Evolutionary conservation across 176 grass and related monocot genomes (phyloP).

Genomic region (Olyra latifolia): DNA sequence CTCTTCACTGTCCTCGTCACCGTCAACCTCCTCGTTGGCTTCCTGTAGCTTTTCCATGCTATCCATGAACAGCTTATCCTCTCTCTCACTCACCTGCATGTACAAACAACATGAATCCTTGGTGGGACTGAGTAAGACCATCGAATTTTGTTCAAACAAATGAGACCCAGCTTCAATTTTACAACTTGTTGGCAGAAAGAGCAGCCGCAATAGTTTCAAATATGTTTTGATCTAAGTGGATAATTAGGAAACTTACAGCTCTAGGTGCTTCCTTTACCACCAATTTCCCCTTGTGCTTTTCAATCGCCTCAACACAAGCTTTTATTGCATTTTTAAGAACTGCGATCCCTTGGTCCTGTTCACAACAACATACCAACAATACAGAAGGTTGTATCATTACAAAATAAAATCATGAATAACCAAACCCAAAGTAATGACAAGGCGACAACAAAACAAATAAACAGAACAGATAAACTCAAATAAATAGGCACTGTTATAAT

Average conservation of each 20-base stretch:
- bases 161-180: background rate
- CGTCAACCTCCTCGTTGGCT: conserved; percentile 61
- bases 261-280: conserved; percentile 66
- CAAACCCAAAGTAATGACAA: background rate
- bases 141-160: background rate
- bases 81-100: conserved; percentile 67
- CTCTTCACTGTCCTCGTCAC: conserved; percentile 58
- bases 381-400: background rate
- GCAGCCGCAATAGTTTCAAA: background rate
- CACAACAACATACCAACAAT: conserved; percentile 12
- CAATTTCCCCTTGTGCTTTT: conserved; percentile 68
- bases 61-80: conserved; percentile 54
- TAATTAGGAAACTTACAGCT: conserved; percentile 48
- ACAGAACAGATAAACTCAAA: background rate
- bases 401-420: conserved; percentile 1
- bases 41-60: conserved; percentile 53
- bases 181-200: background rate
- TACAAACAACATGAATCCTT: background rate
- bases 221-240: background rate
- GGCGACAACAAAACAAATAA: background rate
- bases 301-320: conserved; percentile 49
- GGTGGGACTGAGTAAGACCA: background rate
- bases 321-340: conserved; percentile 60
- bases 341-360: conserved; percentile 53
- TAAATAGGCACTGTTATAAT: background rate